Conservation (phyloP, 2,329 filamentous ascomycete genomes). For the Cladophialophora chaetospira region DNA sequence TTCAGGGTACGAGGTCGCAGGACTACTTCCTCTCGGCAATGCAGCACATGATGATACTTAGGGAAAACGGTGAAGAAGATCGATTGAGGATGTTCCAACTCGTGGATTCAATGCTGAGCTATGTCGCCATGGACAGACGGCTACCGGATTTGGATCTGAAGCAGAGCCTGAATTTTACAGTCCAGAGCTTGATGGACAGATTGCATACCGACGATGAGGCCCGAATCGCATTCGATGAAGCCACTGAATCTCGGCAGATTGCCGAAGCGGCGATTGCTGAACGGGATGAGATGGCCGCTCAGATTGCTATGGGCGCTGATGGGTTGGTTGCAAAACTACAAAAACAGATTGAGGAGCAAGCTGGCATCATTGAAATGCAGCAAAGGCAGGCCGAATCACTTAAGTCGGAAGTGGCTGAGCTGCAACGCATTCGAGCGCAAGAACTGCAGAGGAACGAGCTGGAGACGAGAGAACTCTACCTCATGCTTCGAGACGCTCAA, state of each 20-base stretch:
- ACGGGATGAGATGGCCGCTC: constrained; percentile 88
- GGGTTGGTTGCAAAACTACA: constrained; percentile 91
- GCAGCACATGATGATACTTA: constrained; percentile 90
- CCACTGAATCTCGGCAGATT: constrained; percentile 84
- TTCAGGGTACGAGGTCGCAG: constrained; percentile 80
- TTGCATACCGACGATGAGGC: constrained; percentile 96
- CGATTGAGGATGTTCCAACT: constrained; percentile 94
- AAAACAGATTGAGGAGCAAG: constrained; percentile 90
- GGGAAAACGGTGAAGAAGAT: constrained; percentile 89
- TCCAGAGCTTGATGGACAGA: constrained; percentile 92
- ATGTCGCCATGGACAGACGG: constrained; percentile 96
- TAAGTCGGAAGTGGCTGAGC: constrained; percentile 84
- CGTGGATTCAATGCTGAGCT: constrained; percentile 97
- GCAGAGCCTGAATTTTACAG: constrained; percentile 95
- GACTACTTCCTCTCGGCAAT: constrained; percentile 96
- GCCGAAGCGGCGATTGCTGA: constrained; percentile 95
- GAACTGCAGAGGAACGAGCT: constrained; percentile 93
- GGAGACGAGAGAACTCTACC: constrained; percentile 92
- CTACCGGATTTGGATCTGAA: constrained; percentile 97
- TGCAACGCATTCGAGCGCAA: constrained; percentile 82
- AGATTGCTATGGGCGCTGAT: constrained; percentile 88
- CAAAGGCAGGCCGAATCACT: constrained; percentile 80
- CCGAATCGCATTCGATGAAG: constrained; percentile 86
- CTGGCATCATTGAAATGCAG: constrained; percentile 86
- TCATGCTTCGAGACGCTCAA: constrained; percentile 97